phyloP scores from a whole-genome alignment of 768 basidiomycete genomes.

The Coprinopsis strossmayeri region DNA sequence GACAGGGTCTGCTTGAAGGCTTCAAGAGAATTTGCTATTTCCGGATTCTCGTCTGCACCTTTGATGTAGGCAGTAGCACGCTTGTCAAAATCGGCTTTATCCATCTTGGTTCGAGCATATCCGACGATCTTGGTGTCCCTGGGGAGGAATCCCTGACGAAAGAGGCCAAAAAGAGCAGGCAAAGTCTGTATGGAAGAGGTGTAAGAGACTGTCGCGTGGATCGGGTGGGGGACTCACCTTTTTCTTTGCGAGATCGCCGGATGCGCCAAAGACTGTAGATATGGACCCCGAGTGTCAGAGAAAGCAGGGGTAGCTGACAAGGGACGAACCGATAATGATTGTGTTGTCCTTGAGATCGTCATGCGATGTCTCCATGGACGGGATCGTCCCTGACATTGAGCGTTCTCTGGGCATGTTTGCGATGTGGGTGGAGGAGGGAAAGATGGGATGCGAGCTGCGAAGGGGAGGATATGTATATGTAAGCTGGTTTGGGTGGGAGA shows the following conservation, averaged over 20 bases:
- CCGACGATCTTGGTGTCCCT: constrained; percentile 85
- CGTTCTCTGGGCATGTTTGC: constrained; percentile 39
- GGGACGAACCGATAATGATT: constrained; percentile 69
- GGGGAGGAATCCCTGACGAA: constrained; percentile 73
- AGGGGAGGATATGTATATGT: constrained; percentile 5
- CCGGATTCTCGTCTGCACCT: constrained; percentile 54
- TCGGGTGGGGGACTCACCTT: constrained; percentile 48
- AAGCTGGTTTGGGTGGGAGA: neutral
- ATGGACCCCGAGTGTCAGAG: neutral
- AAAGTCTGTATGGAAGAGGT: constrained; percentile 60
- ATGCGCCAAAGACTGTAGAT: constrained; percentile 80
- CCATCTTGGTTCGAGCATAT: constrained; percentile 96
- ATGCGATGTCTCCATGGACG: constrained; percentile 76
- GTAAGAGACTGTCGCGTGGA: constrained; percentile 5
- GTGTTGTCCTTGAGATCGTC: constrained; percentile 83
- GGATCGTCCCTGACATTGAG: constrained; percentile 75
- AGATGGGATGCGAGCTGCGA: no score
- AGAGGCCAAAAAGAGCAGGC: constrained; percentile 91
- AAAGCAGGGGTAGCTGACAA: neutral
- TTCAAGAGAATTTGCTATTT: constrained; percentile 56
- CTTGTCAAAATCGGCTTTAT: constrained; percentile 74
- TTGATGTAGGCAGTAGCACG: constrained; percentile 86
- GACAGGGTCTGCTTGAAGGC: constrained; percentile 77
- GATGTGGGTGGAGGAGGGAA: constrained; percentile 1
- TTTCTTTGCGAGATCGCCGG: constrained; percentile 98